These are phyloP conservation scores for Spinellus fusiger DNA, from an alignment of 192 early-diverging fungal species.

Conservation along the genomic window DNA sequence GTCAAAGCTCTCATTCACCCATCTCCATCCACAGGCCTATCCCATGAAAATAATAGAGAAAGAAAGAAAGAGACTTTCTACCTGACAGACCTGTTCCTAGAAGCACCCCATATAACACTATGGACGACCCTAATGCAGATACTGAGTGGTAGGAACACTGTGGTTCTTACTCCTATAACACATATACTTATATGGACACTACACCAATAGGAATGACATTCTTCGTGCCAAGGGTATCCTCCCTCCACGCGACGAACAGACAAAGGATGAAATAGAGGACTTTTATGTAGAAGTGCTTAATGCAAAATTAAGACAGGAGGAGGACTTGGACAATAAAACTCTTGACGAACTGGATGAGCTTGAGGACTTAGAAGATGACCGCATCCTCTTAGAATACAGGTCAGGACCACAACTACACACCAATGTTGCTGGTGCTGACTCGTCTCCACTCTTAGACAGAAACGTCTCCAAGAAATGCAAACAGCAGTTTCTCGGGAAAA, in stretches of 20 bases:
- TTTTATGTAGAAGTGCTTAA: conserved; percentile 65
- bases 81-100: not conserved
- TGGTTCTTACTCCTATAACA: not conserved
- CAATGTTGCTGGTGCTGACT: not conserved
- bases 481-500: conserved; percentile 63
- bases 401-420: conserved; percentile 8
- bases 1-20: too few relatives aligned
- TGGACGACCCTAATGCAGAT: conserved; percentile 38
- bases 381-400: conserved; percentile 73
- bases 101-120: not conserved
- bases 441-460: conserved; percentile 38
- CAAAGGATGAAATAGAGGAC: conserved; percentile 70
- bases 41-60: too few relatives aligned
- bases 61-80: not conserved
- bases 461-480: conserved; percentile 84
- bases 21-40: too few relatives aligned
- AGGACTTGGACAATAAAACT: conserved; percentile 56
- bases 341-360: conserved; percentile 88
- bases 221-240: conserved; percentile 88
- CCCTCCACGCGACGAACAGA: conserved; percentile 66
- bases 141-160: conserved; percentile 28
- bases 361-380: conserved; percentile 89
- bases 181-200: not conserved
- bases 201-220: conserved; percentile 77
- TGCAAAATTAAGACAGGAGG: conserved; percentile 50